phyloP scores from a whole-genome alignment of 257 asterid genomes.

The Scutellaria baicalensis region DNA sequence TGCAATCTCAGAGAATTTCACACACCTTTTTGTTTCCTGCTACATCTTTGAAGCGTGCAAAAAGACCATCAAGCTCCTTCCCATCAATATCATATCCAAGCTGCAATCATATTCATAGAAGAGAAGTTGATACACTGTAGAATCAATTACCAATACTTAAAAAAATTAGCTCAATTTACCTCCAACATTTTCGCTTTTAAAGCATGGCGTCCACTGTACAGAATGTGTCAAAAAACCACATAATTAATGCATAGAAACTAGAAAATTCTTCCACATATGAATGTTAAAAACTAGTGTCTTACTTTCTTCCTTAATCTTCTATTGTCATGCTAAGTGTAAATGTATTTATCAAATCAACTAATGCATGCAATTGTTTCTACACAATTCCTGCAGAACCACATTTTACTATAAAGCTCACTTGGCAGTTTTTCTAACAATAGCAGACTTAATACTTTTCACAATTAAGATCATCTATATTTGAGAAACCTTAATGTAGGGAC shows the following conservation, averaged over 20 bases:
- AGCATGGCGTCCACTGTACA: conserved; percentile 88
- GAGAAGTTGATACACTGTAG: neutral
- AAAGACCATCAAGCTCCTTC: conserved; percentile 68
- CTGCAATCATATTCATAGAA: conserved; percentile 29
- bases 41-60: conserved; percentile 67
- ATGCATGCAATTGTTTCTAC: neutral
- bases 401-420: neutral
- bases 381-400: neutral
- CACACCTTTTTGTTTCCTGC: conserved; percentile 82
- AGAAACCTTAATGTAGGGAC: too few relatives aligned
- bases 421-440: neutral
- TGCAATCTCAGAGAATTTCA: neutral
- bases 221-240: conserved; percentile 14
- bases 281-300: neutral
- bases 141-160: neutral
- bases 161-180: conserved; percentile 30
- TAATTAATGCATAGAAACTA: neutral
- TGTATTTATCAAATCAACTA: neutral
- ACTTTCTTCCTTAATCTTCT: neutral
- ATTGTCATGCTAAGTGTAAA: neutral
- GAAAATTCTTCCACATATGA: neutral
- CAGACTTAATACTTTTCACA: neutral
- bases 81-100: conserved; percentile 81
- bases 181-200: conserved; percentile 70
- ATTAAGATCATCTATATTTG: neutral